Evolutionary conservation across 768 basidiomycete species (phyloP), one percentile per base, ranked within the genome.

Genomic region (Trametes meyenii): DNA sequence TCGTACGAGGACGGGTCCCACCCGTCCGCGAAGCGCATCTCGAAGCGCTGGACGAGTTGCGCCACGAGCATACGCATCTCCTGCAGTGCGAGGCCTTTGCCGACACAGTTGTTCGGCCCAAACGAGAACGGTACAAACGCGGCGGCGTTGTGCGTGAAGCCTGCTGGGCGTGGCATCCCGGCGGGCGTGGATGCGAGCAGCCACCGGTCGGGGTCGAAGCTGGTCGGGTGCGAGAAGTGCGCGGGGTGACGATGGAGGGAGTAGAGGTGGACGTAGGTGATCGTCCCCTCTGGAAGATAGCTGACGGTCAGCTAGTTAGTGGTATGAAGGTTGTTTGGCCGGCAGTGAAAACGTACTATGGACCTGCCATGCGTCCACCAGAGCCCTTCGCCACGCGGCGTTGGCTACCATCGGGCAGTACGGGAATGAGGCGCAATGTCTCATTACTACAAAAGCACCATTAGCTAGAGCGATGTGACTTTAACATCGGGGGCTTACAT

Each of bases 121-220:
- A 51, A 43, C n/a, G 61, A 63, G 61, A 63, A 63, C 29, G 61
- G 55, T 6, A 54, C 52, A 44, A 53, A 63, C 21, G 61, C 61
- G 56, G 33, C 26, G 24, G 40, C 11, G 42, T 50, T 57, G 54
- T 55, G 44, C 12, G 21, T 21, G 24, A n/a, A 5, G 1, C 50
- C n/a, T 10, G 23, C n/a, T 5, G 11, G 14, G 40, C 13, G 10
- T 5, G 23, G 19, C 21, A n/a, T 40, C 39, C 14, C 14, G 17
- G 52, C 19, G 16, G 52, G 35, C 5, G 52, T 1, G 19, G 64
- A 55, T 12, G 69, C 63, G 21, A 79, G 69, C 23, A 79, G 69
- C 78, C 78, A 81, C 23, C 79, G 74, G n/a, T 79, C 77, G 53
- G 79, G 79, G 71, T 74, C 74, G 71, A 76, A 63, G 14, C 79